Base-by-base conservation (phyloP, 176 grass and related monocot species). In the Cocos nucifera region DNA sequence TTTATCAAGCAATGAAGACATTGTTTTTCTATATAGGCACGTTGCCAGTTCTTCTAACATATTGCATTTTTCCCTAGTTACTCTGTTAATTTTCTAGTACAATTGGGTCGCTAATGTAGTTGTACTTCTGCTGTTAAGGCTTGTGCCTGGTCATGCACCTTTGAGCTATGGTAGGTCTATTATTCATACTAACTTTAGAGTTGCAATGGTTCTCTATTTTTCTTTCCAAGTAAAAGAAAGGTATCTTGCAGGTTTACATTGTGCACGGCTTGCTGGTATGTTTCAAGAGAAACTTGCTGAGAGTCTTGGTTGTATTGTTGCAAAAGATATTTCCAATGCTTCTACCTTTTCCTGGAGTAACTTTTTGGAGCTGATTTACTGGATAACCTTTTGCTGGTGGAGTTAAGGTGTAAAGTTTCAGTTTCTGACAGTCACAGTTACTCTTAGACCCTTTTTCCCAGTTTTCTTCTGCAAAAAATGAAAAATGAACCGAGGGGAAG, bases 1-100 rank as follows among this genome's bases (percentile, higher is more conserved):
- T 27, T 80, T 77, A 21, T 65, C 54, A 53, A 72, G 69, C 61
- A 79, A 53, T 59, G 91, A 90, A 48, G 91, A 87, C 59, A 82
- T 96, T 50, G 67, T 85, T 68, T 96, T 90, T 61, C 83, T 96
- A 59, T 96, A 96, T 69, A 74, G 86, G 86, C 85, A 87, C 55
- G 48, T 59, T 54, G 5, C 48, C 14, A 51, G 25, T 9, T 17
- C 49, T 64, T 62, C 59, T 63, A 14, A 44, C 35, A 44, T 56
- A 53, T 30, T 50, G 66, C 56, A 8, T 50, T 56, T 19, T 58
- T 59, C 53, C n/a, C 30, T 61, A 24, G 76, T 78, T 57, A 75
- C 14, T 49, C 19, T 19, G 20, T 67, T n/a, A 66, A 76, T 19
- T 58, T 16, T 48, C 19, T 65, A 44, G 10, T 17, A 62, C 7